These are phyloP conservation scores for Moniliophthora roreri DNA, from an alignment of 1,284 basidiomycete genomes.

Conservation along the genomic window DNA sequence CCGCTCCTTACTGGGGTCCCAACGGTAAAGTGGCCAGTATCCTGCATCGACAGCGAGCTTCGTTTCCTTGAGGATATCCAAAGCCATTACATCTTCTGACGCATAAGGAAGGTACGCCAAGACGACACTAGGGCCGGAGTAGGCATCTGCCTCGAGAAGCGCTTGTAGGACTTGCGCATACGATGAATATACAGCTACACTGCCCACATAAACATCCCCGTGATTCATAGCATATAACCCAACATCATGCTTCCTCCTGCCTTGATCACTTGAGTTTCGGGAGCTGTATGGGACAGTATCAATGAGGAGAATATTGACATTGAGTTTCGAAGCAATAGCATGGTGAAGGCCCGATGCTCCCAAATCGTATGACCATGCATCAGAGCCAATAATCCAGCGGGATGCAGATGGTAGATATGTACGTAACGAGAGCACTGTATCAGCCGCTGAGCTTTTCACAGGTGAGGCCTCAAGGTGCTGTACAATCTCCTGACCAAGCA, in stretches of 20 bases:
- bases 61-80: slow-evolving; percentile 93
- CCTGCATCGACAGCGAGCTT: slow-evolving; percentile 96
- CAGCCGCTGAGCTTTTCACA: slow-evolving; percentile 43
- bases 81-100: slow-evolving; percentile 73
- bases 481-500: slow-evolving; percentile 62
- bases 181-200: slow-evolving; percentile 93
- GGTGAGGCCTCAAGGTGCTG: slow-evolving; percentile 48
- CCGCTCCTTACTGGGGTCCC: slow-evolving; percentile 86
- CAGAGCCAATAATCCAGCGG: slow-evolving; percentile 89
- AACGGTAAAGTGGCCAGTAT: slow-evolving; percentile 98
- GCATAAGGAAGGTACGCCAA: slow-evolving; percentile 94
- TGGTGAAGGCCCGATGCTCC: slow-evolving; percentile 87
- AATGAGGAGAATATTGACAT: slow-evolving; percentile 88
- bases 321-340: slow-evolving; percentile 74
- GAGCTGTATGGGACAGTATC: slow-evolving; percentile 89
- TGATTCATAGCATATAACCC: slow-evolving; percentile 99
- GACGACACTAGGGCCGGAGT: slow-evolving; percentile 89
- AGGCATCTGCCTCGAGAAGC: slow-evolving; percentile 89
- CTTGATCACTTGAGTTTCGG: slow-evolving; percentile 69
- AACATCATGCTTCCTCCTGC: slow-evolving; percentile 87
- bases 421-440: slow-evolving; percentile 48
- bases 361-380: slow-evolving; percentile 87
- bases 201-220: slow-evolving; percentile 95
- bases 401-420: slow-evolving; percentile 56
- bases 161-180: slow-evolving; percentile 95